Base-by-base conservation (phyloP, 768 basidiomycete species). In the Antrodiella citrinella region DNA sequence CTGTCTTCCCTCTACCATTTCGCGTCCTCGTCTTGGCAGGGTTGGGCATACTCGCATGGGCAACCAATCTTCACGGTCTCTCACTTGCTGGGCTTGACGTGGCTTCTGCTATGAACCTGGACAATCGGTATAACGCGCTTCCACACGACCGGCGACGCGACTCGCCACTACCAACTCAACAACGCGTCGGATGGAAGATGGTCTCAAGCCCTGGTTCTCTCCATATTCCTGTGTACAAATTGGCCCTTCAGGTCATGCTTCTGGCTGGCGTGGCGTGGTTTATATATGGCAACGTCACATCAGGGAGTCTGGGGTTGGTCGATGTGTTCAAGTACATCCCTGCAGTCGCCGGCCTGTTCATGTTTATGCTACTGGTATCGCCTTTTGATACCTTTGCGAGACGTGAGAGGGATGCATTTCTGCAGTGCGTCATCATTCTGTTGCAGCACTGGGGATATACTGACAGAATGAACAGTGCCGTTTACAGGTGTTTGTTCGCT, bases 11-110 rank as follows among this genome's bases (percentile, higher is more conserved):
- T 10, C 76, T 99, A 1, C 95, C 96, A 0, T 97, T 92, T 64
- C 87, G 96, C 54, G 90, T 91, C 21, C 77, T 96, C 51, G 77
- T 80, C 56, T 75, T 96, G 51, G 73, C 80, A 48, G 86, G 88
- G 18, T 58, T 90, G 26, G 93, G 91, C 10, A 78, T 93, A 49
- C 70, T 95, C 3, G 84, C 84, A 54, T 99, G 95, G 93, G 92
- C 92, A 0, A 81, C 84, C 26, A 99, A 98, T 66, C 68, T 98
- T 4, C 94, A 98, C 65, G 79, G 87, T 45, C 80, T 98, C 43
- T 72, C 84, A 55, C 56, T 74, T 10, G 70, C 85, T 13, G 84
- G 86, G 19, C 68, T 98, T 38, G 92, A 99, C 65, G 81, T 79
- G 0, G 71, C 77, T 12, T 66, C 72, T 54, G 81, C 81, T 3